Percentiles rank a stretch among this genome's conserved stretches.
Conservation (phyloP, 768 basidiomycete genomes). For the Rhodocollybia butyracea region DNA sequence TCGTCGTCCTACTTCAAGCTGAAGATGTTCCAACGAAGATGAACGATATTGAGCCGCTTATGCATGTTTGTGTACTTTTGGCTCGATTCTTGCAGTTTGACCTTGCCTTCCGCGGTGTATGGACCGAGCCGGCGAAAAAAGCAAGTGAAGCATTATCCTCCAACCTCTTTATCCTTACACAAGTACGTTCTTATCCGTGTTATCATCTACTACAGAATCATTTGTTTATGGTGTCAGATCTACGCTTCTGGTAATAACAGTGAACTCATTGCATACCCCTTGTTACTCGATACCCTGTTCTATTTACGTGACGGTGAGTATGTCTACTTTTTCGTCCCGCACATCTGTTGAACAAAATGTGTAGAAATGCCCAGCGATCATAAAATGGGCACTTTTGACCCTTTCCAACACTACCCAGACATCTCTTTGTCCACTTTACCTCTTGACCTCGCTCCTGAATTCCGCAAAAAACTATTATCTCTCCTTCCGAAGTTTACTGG, state of each 20-base stretch:
- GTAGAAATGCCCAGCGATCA: slow-evolving; percentile 62
- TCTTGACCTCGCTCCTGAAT: slow-evolving; percentile 51
- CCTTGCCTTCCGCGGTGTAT: slow-evolving; percentile 58
- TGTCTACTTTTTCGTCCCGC: background rate
- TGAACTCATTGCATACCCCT: slow-evolving; percentile 56
- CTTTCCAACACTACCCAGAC: slow-evolving; percentile 62
- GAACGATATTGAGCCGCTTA: slow-evolving; percentile 20
- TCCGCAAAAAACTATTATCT: slow-evolving; percentile 52
- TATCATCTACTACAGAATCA: slow-evolving; percentile 9
- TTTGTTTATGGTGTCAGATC: slow-evolving; percentile 35
- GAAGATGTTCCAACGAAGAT: slow-evolving; percentile 16
- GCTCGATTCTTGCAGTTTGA: slow-evolving; percentile 71
- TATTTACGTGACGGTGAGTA: slow-evolving; percentile 69
- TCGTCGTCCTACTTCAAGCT: slow-evolving; percentile 33
- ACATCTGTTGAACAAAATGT: background rate
- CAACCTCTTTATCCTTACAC: slow-evolving; percentile 44
- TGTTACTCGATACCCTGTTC: slow-evolving; percentile 71
- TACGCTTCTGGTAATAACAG: slow-evolving; percentile 51
- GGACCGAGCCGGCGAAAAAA: slow-evolving; percentile 51
- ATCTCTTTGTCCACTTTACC: slow-evolving; percentile 50
- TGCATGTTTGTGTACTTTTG: slow-evolving; percentile 50
- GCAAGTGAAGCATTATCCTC: slow-evolving; percentile 37
- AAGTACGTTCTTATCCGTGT: slow-evolving; percentile 38
- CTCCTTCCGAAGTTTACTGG: slow-evolving; percentile 57
- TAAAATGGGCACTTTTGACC: slow-evolving; percentile 54